These are phyloP conservation scores for Penicillium lagena DNA, from an alignment of 495 filamentous ascomycete species.

Conservation along the genomic window DNA sequence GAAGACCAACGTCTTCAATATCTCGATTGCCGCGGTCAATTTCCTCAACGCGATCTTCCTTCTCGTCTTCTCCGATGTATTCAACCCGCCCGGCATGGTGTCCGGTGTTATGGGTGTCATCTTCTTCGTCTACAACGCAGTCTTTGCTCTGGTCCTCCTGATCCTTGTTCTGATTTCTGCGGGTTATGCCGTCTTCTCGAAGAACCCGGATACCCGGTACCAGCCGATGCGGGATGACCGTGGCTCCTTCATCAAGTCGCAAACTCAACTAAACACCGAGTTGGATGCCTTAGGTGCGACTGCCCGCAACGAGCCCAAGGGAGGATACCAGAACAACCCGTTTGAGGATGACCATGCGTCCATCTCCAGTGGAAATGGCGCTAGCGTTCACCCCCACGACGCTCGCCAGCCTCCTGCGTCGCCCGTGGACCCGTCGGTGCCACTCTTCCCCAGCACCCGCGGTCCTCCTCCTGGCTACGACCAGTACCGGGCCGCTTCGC, in stretches of 20 bases:
- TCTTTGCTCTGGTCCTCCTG: conserved; percentile 77
- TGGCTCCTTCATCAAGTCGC: conserved; percentile 96
- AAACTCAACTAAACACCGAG: conserved; percentile 82
- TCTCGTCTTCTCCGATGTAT: conserved; percentile 75
- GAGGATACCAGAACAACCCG: conserved; percentile 60
- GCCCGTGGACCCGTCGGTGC: conserved; percentile 58
- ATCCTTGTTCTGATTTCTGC: conserved; percentile 85
- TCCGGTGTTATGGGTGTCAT: conserved; percentile 91
- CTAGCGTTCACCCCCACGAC: conserved; percentile 15
- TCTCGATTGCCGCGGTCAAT: conserved; percentile 82
- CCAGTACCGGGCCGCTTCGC: conserved; percentile 27
- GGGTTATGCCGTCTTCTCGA: conserved; percentile 73
- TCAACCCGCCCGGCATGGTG: conserved; percentile 80
- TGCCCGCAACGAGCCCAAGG: conserved; percentile 76
- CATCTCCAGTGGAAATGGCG: conserved; percentile 43
- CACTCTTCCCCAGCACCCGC: conserved; percentile 50
- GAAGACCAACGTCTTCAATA: conserved; percentile 96
- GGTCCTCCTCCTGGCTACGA: conserved; percentile 32
- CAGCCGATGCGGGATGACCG: conserved; percentile 96
- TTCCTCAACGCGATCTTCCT: conserved; percentile 87
- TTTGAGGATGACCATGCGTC: conserved; percentile 78
- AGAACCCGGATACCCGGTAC: conserved; percentile 94
- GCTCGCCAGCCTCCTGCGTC: conserved; percentile 32
- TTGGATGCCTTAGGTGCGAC: conserved; percentile 90
- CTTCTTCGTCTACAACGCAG: conserved; percentile 88